These are phyloP conservation scores for Dactylellina drechsleri DNA, from an alignment of 2,329 filamentous ascomycete genomes.

Conservation along the genomic window DNA sequence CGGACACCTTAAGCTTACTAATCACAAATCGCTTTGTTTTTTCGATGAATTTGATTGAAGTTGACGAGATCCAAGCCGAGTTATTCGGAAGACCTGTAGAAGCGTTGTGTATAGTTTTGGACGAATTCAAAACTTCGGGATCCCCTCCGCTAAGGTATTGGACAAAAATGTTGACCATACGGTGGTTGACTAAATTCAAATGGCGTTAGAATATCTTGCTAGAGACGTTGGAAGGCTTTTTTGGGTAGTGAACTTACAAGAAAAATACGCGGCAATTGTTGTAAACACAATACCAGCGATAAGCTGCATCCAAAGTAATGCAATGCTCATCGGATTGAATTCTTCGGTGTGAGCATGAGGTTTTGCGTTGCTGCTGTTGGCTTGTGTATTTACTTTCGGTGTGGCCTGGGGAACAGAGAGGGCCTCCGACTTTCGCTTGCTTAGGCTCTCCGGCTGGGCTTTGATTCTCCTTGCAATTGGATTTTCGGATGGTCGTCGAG, in stretches of 20 bases:
- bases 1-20: conserved; percentile 24
- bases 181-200: conserved; percentile 39
- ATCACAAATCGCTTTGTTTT: conserved; percentile 31
- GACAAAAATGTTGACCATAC: conserved; percentile 36
- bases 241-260: conserved; percentile 9
- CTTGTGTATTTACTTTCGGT: not conserved
- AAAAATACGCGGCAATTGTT: conserved; percentile 43
- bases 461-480: conserved; percentile 8
- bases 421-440: not conserved
- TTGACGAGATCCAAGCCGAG: conserved; percentile 38
- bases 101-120: conserved; percentile 32
- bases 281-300: conserved; percentile 46
- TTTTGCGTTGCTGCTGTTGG: not conserved
- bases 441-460: not conserved
- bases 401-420: not conserved
- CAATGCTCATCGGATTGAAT: conserved; percentile 30
- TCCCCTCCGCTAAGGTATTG: conserved; percentile 38
- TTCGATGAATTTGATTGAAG: conserved; percentile 47
- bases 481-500: not conserved
- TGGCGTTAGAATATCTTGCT: not conserved
- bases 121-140: conserved; percentile 24
- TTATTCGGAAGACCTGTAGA: conserved; percentile 43
- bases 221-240: not conserved
- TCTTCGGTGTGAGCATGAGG: not conserved
- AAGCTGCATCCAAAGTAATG: conserved; percentile 49